Conservation (phyloP, 495 filamentous ascomycete species). For the Penicillium maclennaniae region DNA sequence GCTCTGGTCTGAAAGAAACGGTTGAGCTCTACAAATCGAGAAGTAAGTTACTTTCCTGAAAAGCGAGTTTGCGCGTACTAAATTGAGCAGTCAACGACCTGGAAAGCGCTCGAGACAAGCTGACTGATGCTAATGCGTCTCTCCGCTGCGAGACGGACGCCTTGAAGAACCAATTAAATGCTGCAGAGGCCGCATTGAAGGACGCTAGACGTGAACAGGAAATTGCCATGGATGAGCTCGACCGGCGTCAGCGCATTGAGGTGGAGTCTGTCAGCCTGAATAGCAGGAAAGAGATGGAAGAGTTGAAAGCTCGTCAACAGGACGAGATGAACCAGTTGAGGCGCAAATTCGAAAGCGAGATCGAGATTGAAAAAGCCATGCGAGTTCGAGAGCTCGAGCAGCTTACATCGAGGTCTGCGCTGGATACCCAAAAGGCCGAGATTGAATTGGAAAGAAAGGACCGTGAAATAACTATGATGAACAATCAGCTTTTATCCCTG, state of each 20-base stretch:
- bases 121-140: constrained; percentile 52
- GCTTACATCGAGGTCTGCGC: constrained; percentile 53
- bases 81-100: constrained; percentile 58
- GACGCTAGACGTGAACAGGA: constrained; percentile 50
- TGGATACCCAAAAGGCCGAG: constrained; percentile 61
- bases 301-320: constrained; percentile 40
- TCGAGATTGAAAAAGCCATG: constrained; percentile 60
- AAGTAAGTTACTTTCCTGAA: constrained; percentile 49
- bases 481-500: constrained; percentile 49
- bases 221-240: constrained; percentile 56
- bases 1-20: constrained; percentile 61
- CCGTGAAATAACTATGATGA: constrained; percentile 53
- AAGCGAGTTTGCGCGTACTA: constrained; percentile 5
- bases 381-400: constrained; percentile 63
- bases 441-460: constrained; percentile 60
- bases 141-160: constrained; percentile 59
- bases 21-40: constrained; percentile 66
- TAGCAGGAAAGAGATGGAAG: constrained; percentile 38
- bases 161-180: constrained; percentile 44
- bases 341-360: constrained; percentile 49
- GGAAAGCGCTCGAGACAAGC: constrained; percentile 54
- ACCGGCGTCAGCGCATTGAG: constrained; percentile 46
- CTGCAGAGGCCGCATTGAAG: constrained; percentile 45
- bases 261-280: constrained; percentile 40
- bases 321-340: constrained; percentile 47